phyloP scores from a whole-genome alignment of 805 yeast genomes.

The Schwanniomyces pseudopolymorphus region DNA sequence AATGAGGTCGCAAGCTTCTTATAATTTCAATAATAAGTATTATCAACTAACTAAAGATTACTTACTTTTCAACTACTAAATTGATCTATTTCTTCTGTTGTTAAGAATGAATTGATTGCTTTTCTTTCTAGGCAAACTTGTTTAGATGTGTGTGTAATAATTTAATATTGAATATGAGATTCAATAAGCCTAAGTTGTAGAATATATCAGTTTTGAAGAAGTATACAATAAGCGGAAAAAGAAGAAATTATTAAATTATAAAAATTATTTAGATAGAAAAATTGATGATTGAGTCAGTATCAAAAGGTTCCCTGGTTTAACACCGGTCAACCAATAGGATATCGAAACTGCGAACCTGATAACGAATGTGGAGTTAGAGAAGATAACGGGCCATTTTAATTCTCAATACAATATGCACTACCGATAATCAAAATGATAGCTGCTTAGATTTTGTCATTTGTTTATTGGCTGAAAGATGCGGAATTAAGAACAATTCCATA shows the following conservation, averaged over 20 bases:
- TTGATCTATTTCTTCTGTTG: neutral
- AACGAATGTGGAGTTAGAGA: neutral
- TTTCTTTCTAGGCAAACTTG: neutral
- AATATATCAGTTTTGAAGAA: neutral
- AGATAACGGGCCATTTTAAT: neutral
- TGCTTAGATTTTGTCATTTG: neutral
- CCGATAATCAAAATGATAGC: neutral
- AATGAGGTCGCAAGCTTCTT: neutral
- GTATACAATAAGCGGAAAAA: neutral
- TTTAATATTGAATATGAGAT: neutral
- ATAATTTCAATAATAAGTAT: neutral
- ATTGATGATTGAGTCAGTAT: neutral
- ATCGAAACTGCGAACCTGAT: neutral
- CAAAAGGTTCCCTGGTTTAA: neutral
- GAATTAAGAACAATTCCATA: neutral
- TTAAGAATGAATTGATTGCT: neutral
- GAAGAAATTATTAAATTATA: neutral
- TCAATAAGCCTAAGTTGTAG: neutral
- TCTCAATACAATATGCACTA: neutral
- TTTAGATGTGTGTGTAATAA: neutral
- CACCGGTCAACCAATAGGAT: neutral
- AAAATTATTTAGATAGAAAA: neutral
- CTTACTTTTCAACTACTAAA: neutral
- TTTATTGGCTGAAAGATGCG: neutral
- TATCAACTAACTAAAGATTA: neutral